Evolutionary conservation across 768 basidiomycete species (phyloP).

Genomic region (Boletus edulis): DNA sequence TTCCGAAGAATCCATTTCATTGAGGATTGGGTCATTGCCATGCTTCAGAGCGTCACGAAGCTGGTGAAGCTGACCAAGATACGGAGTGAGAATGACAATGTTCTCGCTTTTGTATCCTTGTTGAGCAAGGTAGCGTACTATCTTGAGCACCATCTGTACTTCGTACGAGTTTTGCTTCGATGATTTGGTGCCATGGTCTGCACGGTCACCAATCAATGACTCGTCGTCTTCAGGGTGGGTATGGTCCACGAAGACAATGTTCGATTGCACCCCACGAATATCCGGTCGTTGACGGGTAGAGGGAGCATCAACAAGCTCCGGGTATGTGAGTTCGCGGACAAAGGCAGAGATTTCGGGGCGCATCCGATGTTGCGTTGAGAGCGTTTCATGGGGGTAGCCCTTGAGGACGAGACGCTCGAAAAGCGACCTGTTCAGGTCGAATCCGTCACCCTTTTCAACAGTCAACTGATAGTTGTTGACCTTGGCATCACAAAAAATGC

Average conservation of each 20-base stretch:
- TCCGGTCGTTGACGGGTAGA: conserved; percentile 46
- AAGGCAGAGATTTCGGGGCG: conserved; percentile 63
- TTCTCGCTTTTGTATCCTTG: conserved; percentile 63
- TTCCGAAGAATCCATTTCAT: conserved; percentile 59
- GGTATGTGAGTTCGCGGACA: conserved; percentile 65
- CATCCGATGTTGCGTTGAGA: conserved; percentile 67
- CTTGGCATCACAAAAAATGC: too few species aligned
- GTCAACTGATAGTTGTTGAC: conserved; percentile 64
- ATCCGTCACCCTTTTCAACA: conserved; percentile 68
- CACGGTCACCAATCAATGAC: conserved; percentile 37
- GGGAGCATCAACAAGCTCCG: conserved; percentile 56
- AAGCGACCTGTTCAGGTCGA: conserved; percentile 60
- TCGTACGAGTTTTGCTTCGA: conserved; percentile 65
- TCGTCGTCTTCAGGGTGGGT: conserved; percentile 51
- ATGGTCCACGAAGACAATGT: conserved; percentile 65
- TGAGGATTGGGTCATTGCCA: conserved; percentile 56
- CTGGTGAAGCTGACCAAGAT: conserved; percentile 59
- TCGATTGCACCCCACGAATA: conserved; percentile 52
- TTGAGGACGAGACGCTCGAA: conserved; percentile 65
- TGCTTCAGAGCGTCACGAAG: conserved; percentile 44
- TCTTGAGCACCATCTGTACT: conserved; percentile 61
- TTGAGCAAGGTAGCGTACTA: conserved; percentile 61
- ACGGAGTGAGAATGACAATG: conserved; percentile 68
- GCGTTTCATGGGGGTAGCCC: conserved; percentile 57
- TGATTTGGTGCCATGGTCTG: conserved; percentile 43